Evolutionary conservation across 2,329 filamentous ascomycete genomes (phyloP).

Genomic region (Microcyclospora pomicola): DNA sequence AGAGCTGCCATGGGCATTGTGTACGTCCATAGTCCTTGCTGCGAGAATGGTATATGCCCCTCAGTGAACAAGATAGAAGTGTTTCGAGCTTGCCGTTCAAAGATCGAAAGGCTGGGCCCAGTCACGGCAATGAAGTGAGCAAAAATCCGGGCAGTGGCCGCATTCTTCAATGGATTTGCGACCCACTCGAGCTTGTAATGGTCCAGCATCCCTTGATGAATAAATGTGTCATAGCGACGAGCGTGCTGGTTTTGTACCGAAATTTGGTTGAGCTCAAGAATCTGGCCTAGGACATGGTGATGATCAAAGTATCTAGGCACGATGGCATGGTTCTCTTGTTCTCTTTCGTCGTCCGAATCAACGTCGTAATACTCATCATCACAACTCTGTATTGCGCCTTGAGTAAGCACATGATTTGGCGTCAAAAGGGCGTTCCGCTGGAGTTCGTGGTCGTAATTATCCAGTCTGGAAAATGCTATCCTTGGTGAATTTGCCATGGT

Average conservation of each 20-base stretch:
- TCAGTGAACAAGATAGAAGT: conserved; percentile 52
- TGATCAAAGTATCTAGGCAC: conserved; percentile 2
- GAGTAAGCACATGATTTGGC: conserved; percentile 20
- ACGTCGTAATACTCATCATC: conserved; percentile 39
- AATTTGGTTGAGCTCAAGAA: conserved; percentile 18
- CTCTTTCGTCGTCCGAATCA: conserved; percentile 32
- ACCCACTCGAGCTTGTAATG: conserved; percentile 33
- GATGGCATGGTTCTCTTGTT: conserved; percentile 7
- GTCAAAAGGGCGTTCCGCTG: conserved; percentile 6
- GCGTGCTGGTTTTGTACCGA: conserved; percentile 14
- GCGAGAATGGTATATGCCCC: conserved; percentile 45
- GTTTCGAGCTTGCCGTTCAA: conserved; percentile 68
- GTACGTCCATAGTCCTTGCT: conserved; percentile 52
- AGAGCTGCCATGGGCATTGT: conserved; percentile 74
- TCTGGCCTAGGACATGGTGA: conserved; percentile 11
- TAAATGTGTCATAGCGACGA: conserved; percentile 32
- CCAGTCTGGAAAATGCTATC: no score
- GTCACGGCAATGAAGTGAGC: conserved; percentile 86
- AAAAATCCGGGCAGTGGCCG: conserved; percentile 69
- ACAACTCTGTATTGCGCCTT: conserved; percentile 30
- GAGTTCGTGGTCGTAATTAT: conserved; percentile 10
- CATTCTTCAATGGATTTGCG: conserved; percentile 59
- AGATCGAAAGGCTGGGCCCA: conserved; percentile 72
- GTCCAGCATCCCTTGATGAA: conserved; percentile 33
- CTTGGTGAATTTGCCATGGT: no score